Conservation (phyloP, 495 filamentous ascomycete genomes). For the Hypoxylon cercidicola region DNA sequence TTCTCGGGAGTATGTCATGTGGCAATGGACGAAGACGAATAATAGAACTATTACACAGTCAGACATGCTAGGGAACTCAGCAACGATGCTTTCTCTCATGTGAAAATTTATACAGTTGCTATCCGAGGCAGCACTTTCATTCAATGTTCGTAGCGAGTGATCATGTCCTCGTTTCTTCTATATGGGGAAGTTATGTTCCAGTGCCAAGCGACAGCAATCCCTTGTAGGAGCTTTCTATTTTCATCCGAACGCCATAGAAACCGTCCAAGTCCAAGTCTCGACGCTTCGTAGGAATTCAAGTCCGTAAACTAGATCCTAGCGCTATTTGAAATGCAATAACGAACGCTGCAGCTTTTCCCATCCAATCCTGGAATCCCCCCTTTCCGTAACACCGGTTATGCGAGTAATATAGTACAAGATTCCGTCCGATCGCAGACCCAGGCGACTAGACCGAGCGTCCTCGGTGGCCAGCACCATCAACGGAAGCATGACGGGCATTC, state of each 20-base stretch:
- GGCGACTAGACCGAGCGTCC: not conserved
- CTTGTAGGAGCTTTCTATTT: not conserved
- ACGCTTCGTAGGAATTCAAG: conserved; percentile 13
- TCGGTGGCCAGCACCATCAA: conserved; percentile 3
- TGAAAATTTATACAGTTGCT: not conserved
- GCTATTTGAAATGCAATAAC: conserved; percentile 13
- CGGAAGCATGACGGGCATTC: conserved; percentile 26
- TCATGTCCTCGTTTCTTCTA: not conserved
- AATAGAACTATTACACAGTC: not conserved
- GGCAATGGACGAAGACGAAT: too few relatives aligned
- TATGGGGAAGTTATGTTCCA: not conserved
- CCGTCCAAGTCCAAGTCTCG: conserved; percentile 1
- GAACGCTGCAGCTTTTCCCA: conserved; percentile 22
- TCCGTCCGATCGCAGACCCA: not conserved
- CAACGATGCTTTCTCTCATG: not conserved
- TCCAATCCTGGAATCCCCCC: conserved; percentile 1
- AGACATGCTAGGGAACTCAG: not conserved
- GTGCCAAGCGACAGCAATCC: not conserved
- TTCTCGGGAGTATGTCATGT: too few relatives aligned
- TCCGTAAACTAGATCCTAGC: conserved; percentile 15
- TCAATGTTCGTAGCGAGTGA: not conserved
- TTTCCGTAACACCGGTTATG: conserved; percentile 33
- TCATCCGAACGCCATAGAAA: conserved; percentile 16
- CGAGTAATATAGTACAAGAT: conserved; percentile 33
- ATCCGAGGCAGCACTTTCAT: not conserved